Base-by-base conservation (phyloP, 805 yeast genomes). In the Candida koratica region DNA sequence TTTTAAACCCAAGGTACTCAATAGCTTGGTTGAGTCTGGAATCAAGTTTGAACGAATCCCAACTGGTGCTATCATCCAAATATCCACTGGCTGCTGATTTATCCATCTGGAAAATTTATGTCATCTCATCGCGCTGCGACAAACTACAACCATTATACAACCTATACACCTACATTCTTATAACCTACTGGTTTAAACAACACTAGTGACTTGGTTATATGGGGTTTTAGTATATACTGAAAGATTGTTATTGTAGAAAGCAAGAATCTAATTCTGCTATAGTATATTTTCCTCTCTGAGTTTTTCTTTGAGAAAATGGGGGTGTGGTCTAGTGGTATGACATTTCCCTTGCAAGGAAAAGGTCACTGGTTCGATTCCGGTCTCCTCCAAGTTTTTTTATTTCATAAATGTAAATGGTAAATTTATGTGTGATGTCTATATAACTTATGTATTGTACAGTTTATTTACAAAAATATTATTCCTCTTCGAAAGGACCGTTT, bases 281-380 rank as follows among this genome's bases (percentile, higher is more conserved):
- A n/a, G n/a, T n/a, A n/a, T n/a, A n/a, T n/a, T n/a, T n/a, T n/a
- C n/a, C n/a, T n/a, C n/a, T n/a, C n/a, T n/a, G n/a, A n/a, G n/a
- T n/a, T 20, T 20, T 20, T 20, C 10, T 20, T 20, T 10, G 9
- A 10, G 9, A 20, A 10, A 20, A 14, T 17, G 58, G 83, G 83
- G 82, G 79, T 73, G 79, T 77, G 80, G 84, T 82, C 82, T 73
- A 77, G 84, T 77, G 84, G 84, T 77, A 77, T 82, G 81, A 82
- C 83, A 82, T 70, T 68, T 70, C 78, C 83, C 78, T 77, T 75
- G 83, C 83, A 77, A 73, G 84, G 74, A 67, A 69, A 71, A 78
- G 84, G 84, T 76, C 84, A 73, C 66, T 70, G 82, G 83, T 78
- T 78, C 83, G 81, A 77, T 60, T 77, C 83, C 83, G 71, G 76